Conservation (phyloP, 169 alveolate genomes). For the Eimeria maxima region DNA sequence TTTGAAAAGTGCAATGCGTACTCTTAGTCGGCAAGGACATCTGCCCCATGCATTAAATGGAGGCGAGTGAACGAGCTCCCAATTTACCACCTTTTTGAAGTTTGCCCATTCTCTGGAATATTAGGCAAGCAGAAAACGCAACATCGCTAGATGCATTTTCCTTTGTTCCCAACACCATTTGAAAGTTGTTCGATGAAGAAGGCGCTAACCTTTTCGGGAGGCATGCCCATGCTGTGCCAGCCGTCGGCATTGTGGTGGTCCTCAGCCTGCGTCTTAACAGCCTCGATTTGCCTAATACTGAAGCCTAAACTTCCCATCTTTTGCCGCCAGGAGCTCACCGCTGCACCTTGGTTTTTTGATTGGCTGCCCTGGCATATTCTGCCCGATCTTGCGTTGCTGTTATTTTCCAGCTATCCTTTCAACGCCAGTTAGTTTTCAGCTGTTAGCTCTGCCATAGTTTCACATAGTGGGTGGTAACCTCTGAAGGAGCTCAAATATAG, state of each 20-base stretch:
- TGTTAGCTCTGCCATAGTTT: background rate
- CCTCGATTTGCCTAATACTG: background rate
- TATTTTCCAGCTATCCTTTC: background rate
- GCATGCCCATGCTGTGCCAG: slow-evolving; percentile 29
- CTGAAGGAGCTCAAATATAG: background rate
- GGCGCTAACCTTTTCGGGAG: background rate
- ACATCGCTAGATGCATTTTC: slow-evolving; percentile 4
- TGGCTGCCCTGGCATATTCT: background rate
- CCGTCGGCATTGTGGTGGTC: slow-evolving; percentile 5
- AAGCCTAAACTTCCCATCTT: background rate
- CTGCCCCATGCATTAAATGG: background rate
- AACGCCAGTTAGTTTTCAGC: background rate
- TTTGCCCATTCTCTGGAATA: background rate
- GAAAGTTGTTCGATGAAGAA: background rate
- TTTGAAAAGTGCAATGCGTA: background rate
- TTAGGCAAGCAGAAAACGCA: background rate
- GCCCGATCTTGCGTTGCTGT: background rate
- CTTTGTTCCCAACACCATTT: background rate
- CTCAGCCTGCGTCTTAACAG: background rate
- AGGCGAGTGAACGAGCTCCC: background rate
- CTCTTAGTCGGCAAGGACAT: background rate
- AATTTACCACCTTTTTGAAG: background rate
- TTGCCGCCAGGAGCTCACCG: slow-evolving; percentile 6
- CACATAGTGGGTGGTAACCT: background rate
- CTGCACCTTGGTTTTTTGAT: background rate